These are phyloP conservation scores for Trypanosoma lewisi DNA, from an alignment of 208 protist genomes.

Conservation along the genomic window DNA sequence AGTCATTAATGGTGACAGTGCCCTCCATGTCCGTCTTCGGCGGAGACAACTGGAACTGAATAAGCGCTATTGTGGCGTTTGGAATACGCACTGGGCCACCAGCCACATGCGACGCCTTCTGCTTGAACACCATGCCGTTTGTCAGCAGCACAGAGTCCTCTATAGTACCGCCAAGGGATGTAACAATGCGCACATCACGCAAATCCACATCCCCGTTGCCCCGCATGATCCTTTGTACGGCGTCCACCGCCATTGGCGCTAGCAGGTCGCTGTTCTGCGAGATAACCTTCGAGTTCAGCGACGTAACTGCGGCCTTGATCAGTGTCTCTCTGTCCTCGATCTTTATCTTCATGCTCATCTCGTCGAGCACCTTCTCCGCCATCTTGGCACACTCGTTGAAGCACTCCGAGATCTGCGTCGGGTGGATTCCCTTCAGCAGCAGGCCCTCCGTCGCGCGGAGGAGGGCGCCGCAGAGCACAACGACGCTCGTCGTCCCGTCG, in stretches of 20 bases:
- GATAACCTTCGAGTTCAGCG: constrained; percentile 99
- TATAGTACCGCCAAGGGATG: constrained; percentile 95
- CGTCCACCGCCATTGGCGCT: constrained; percentile 98
- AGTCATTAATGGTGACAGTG: constrained; percentile 96
- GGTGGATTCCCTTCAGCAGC: constrained; percentile 97
- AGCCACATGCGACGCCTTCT: constrained; percentile 89
- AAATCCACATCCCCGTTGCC: constrained; percentile 96
- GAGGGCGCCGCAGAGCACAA: constrained; percentile 97
- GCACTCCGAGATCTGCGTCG: constrained; percentile 94
- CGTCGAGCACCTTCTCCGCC: constrained; percentile 90
- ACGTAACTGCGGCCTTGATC: constrained; percentile 96
- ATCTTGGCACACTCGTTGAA: constrained; percentile 90
- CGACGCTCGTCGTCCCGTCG: constrained; percentile 99
- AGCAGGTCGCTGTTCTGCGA: constrained; percentile 96
- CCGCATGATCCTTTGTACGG: constrained; percentile 90
- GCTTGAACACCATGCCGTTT: constrained; percentile 94
- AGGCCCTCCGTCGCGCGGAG: constrained; percentile 91
- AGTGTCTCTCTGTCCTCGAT: constrained; percentile 93
- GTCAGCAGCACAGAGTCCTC: constrained; percentile 97
- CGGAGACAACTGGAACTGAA: constrained; percentile 99
- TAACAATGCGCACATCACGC: constrained; percentile 94
- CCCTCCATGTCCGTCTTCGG: constrained; percentile 99
- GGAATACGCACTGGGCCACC: constrained; percentile 91
- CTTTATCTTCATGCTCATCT: constrained; percentile 94
- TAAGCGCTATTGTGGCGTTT: constrained; percentile 99